Conservation (phyloP, 2,329 filamentous ascomycete species). For the Colletotrichum tanaceti region DNA sequence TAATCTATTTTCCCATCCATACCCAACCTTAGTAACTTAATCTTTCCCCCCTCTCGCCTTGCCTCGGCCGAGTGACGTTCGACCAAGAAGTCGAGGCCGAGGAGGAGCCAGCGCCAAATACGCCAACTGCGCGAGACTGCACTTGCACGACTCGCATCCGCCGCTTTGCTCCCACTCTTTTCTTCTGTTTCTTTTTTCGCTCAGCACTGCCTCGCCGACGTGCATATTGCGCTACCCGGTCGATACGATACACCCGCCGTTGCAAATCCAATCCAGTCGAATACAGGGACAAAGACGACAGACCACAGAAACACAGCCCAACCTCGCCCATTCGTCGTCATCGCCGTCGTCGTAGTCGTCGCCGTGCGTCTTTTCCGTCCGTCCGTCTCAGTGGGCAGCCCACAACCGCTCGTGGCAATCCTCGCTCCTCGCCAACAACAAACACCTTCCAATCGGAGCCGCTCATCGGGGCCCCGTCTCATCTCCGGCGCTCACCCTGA, state of each 20-base stretch:
- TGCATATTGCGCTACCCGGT: conserved; percentile 25
- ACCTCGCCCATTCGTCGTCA: conserved; percentile 5
- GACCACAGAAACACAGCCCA: conserved; percentile 24
- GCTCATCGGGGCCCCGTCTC: conserved; percentile 17
- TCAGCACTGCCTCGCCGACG: conserved; percentile 31
- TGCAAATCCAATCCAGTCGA: conserved; percentile 12
- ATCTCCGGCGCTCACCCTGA: conserved; percentile 11
- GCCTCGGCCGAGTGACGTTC: conserved; percentile 5
- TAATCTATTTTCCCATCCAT: too few species aligned
- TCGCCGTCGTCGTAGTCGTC: not conserved
- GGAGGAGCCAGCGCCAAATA: not conserved
- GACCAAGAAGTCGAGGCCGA: not conserved
- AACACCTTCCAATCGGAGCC: not conserved
- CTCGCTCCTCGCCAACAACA: not conserved
- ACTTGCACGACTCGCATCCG: conserved; percentile 34
- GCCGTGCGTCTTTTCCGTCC: conserved; percentile 6
- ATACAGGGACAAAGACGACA: not conserved
- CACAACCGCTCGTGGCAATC: conserved; percentile 6
- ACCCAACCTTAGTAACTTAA: too few species aligned
- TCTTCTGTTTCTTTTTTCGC: too few species aligned
- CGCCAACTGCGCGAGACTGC: conserved; percentile 13
- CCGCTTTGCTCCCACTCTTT: conserved; percentile 28
- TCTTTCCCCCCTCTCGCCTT: not conserved
- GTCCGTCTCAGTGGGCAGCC: conserved; percentile 1
- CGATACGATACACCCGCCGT: conserved; percentile 34